Evolutionary conservation across 306 rosid species (phyloP), one percentile per base, ranked within the genome.

Genomic region (Malus sylvestris): DNA sequence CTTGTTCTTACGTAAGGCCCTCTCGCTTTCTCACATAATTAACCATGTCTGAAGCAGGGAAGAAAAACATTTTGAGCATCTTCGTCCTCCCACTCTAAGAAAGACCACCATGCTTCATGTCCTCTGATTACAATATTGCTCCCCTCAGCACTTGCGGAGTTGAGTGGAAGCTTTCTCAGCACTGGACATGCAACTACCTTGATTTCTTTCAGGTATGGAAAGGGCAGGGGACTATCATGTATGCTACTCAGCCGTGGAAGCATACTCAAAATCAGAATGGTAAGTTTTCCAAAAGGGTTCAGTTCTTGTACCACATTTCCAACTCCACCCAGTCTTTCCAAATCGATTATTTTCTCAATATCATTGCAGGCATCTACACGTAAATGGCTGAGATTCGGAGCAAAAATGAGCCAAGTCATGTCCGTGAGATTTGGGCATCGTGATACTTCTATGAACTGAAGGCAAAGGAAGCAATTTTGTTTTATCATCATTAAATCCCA

Each of bases 31-130:
- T 38, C 42, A 8, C 44, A 8, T 35, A 35, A 35, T 35, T 35
- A 35, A 33, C 8, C 40, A 7, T 5, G 25, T 57, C 27, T 71
- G 61, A 74, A 63, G 70, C 66, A 27, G 32, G 78, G 78, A 74
- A 62, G 30, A 8, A 74, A 62, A 29, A 45, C 51, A 75, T 40
- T 63, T 32, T 5, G 20, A 14, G 44, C 71, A 7, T 6, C 14
- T 58, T 14, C 4, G 61, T 42, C 62, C 20, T 77, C 81, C 76
- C 81, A 77, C 45, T 77, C 80, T 23, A 77, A 61, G 20, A 60
- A 45, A 68, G 59, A 58, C 81, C 63, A 77, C 81, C 75, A 69
- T 14, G 27, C 51, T 3, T 59, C 33, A 5, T 58, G 10, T 55
- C 80, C 75, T 27, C 44, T 7, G 12, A 57, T 7, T 52, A 4